Conservation (phyloP, 495 filamentous ascomycete genomes). For the Cryomyces minteri region DNA sequence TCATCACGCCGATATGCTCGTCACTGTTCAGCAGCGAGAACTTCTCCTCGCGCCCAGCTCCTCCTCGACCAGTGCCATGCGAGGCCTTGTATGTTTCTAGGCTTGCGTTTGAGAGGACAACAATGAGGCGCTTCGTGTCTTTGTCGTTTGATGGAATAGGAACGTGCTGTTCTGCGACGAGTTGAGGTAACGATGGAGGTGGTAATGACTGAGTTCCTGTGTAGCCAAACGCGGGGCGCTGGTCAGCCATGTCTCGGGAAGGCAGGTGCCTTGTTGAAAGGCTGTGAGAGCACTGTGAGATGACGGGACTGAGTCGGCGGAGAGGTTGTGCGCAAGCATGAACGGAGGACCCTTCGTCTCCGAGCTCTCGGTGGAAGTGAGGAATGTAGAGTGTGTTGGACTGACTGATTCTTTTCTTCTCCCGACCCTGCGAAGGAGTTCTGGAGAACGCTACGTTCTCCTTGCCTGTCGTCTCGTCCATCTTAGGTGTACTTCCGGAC, state of each 20-base stretch:
- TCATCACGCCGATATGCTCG: constrained; percentile 96
- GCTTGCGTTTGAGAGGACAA: constrained; percentile 92
- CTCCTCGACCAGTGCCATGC: constrained; percentile 38
- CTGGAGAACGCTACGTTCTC: too few species aligned
- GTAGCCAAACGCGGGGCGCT: not conserved
- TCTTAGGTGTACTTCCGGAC: too few species aligned
- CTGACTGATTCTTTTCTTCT: constrained; percentile 19
- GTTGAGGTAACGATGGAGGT: constrained; percentile 71
- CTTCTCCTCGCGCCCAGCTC: constrained; percentile 65
- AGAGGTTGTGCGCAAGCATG: too few species aligned
- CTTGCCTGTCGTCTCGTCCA: too few species aligned
- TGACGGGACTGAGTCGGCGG: too few species aligned
- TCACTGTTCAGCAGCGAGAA: constrained; percentile 95
- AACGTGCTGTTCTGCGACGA: constrained; percentile 81
- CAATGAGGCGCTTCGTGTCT: constrained; percentile 75
- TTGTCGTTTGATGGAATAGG: constrained; percentile 75
- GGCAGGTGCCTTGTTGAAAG: too few species aligned
- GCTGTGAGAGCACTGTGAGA: too few species aligned
- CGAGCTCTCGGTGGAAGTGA: not conserved
- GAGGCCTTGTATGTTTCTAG: constrained; percentile 90
- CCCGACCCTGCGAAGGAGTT: constrained; percentile 8
- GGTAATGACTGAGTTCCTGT: constrained; percentile 83
- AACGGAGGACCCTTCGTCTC: too few species aligned
- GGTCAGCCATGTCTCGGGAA: too few species aligned
- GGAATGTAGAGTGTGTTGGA: constrained; percentile 2